A percentile compares a stretch with the other conserved stretches of the same genome.
Conservation (phyloP, 148 eudicot species). For the Mesembryanthemum crystallinum region DNA sequence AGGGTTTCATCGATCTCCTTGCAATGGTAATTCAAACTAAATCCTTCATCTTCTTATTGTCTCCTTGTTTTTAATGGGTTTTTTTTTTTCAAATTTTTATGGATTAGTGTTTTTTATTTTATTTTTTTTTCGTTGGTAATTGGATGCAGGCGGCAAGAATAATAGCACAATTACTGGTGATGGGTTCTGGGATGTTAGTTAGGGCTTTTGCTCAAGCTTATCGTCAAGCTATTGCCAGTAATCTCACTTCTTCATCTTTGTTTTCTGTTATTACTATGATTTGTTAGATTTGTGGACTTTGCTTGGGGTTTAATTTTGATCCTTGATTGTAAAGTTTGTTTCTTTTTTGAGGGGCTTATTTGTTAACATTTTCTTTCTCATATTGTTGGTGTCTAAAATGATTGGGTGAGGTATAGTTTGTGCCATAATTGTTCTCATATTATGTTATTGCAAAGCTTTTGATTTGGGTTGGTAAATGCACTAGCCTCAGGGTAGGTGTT, state of each 20-base stretch:
- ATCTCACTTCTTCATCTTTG: constrained; percentile 20
- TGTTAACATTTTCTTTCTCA: neutral
- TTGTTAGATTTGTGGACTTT: neutral
- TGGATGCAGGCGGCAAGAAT: constrained; percentile 58
- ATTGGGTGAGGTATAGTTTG: neutral
- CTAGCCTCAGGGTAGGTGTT: neutral
- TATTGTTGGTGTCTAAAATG: neutral
- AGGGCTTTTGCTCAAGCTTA: constrained; percentile 76
- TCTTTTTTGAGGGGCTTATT: neutral
- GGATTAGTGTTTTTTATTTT: neutral
- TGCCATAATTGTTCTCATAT: neutral
- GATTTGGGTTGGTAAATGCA: neutral
- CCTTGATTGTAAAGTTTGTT: neutral
- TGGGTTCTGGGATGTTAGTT: constrained; percentile 62
- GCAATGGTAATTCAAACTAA: constrained; percentile 6
- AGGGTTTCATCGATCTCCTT: neutral
- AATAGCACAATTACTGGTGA: constrained; percentile 49
- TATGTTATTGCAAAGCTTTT: no score
- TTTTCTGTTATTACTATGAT: neutral
- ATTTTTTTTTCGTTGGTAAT: neutral
- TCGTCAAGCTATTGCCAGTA: constrained; percentile 71
- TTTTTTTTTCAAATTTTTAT: neutral
- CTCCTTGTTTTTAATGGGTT: neutral
- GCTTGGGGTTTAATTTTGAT: no score
- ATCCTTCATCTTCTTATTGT: neutral